Evolutionary conservation across 1,139 yeast genomes (phyloP), one percentile per base, ranked within the genome.

Genomic region (Arxiozyma heterogenica): DNA sequence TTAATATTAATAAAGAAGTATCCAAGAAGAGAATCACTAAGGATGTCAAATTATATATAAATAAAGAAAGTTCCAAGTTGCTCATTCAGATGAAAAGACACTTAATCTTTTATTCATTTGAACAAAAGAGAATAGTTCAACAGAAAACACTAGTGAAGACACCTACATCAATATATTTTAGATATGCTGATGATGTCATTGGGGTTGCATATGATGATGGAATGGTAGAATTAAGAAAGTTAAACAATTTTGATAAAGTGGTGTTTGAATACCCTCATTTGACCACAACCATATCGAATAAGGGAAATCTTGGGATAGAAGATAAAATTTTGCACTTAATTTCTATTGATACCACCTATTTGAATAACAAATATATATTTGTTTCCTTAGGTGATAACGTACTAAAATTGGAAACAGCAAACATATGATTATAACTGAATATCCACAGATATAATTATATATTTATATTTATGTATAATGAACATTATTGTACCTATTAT

Each of bases 31-130:
- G 53, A 18, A 38, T 51, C 12, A 41, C 55, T 5, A 54, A 57
- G 38, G 30, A 41, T n/a, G 53, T 53, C 6, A 55, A 53, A 43
- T 52, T 67, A 44, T 54, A 55, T 30, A 55, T 67, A 44, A 66
- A 67, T 53, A 65, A 66, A 54, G 63, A 61, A 44, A 65, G 63
- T 20, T 66, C 70, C 15, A 66, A 66, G 54, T 46, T 67, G 25
- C 51, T 67, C 38, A 58, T 67, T 9, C 64, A 62, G 53, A 44
- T 66, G 21, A 59, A 57, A 23, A 59, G 59, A 25, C 56, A 54
- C 27, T 43, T 66, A 2, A 47, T 65, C 1, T 54, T 65, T 5
- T 67, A 67, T 54, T 66, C 70, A 1, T 66, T 66, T 51, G 70
- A 66, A 52, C 66, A 64, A 44, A 65, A 61, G 55, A 59, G 61